These are phyloP conservation scores for Phytopythium cucurbitacearum DNA, from an alignment of 352 stramenopile species.

Conservation along the genomic window DNA sequence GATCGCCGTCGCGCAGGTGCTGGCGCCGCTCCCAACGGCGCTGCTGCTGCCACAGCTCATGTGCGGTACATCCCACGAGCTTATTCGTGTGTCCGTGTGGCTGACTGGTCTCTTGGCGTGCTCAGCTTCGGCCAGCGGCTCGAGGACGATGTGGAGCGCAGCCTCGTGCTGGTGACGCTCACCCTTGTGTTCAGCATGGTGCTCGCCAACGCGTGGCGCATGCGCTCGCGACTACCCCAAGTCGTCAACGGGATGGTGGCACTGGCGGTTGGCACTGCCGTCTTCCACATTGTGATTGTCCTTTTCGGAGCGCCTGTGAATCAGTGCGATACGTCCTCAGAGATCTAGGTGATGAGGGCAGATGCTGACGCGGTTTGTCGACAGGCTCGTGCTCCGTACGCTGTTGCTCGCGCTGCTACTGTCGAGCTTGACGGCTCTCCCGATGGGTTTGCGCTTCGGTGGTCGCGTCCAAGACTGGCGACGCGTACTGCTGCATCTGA, in stretches of 20 bases:
- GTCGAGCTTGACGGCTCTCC: constrained; percentile 38
- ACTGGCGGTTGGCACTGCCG: constrained; percentile 26
- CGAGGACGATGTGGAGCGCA: constrained; percentile 40
- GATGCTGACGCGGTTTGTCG: constrained; percentile 6
- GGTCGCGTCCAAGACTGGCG: constrained; percentile 33
- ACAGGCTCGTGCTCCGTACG: constrained; percentile 60
- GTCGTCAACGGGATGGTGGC: constrained; percentile 18
- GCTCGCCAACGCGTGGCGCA: constrained; percentile 21
- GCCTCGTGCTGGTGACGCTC: constrained; percentile 34
- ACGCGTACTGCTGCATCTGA: constrained; percentile 48
- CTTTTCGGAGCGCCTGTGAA: constrained; percentile 72
- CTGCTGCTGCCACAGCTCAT: constrained; percentile 19
- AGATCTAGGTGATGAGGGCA: not conserved
- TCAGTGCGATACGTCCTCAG: constrained; percentile 31
- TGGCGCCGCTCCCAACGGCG: constrained; percentile 17
- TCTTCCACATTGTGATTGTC: constrained; percentile 60
- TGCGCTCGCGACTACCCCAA: constrained; percentile 14
- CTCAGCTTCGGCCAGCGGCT: constrained; percentile 27
- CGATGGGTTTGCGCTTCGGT: constrained; percentile 37
- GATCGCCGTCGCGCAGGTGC: constrained; percentile 10
- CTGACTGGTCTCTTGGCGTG: not conserved
- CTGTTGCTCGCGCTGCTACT: constrained; percentile 57
- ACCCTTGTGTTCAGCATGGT: constrained; percentile 26
- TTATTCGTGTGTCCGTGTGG: not conserved
- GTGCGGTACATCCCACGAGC: constrained; percentile 6